A percentile compares a stretch with the other conserved stretches of the same genome.
phyloP scores from a whole-genome alignment of 768 basidiomycete species.

The Rhodotorula babjevae region DNA sequence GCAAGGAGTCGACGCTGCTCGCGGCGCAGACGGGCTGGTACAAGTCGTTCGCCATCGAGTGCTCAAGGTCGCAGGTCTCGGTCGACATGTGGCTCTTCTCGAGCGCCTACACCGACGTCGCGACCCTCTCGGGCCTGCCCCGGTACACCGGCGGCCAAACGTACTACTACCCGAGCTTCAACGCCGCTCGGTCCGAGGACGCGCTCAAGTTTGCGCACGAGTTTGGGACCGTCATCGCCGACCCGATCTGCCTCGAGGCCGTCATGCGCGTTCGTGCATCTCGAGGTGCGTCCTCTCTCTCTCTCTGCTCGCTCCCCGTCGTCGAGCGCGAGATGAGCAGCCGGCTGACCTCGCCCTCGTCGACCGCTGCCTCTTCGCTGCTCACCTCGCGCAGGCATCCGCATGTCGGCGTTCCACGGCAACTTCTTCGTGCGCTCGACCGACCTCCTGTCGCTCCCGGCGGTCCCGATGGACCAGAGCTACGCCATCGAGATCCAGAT shows the following conservation, averaged over 20 bases:
- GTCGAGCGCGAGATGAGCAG: too few species aligned
- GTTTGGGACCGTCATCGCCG: conserved; percentile 85
- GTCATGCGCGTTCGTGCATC: conserved; percentile 99
- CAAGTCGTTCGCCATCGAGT: conserved; percentile 98
- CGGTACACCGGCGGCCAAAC: conserved; percentile 98
- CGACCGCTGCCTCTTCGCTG: background rate
- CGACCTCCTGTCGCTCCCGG: conserved; percentile 89
- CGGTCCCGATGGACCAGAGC: conserved; percentile 92
- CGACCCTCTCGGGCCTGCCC: conserved; percentile 83
- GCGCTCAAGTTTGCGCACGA: conserved; percentile 98
- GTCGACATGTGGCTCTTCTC: conserved; percentile 99
- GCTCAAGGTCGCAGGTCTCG: conserved; percentile 90
- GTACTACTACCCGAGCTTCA: conserved; percentile 97
- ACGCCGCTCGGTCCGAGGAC: conserved; percentile 86
- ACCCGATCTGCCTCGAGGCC: conserved; percentile 92
- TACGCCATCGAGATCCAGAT: conserved; percentile 94
- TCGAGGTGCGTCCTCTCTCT: conserved; percentile 56
- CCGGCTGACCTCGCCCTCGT: background rate
- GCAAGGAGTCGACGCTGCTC: conserved; percentile 88
- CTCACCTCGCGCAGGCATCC: conserved; percentile 67
- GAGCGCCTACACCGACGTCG: conserved; percentile 87
- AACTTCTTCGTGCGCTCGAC: conserved; percentile 98
- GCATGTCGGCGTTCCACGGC: conserved; percentile 96
- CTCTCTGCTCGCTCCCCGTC: too few species aligned
- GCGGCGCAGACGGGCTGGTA: conserved; percentile 94